Conservation (phyloP, 352 stramenopile species). For the Phytophthora sansomeana region DNA sequence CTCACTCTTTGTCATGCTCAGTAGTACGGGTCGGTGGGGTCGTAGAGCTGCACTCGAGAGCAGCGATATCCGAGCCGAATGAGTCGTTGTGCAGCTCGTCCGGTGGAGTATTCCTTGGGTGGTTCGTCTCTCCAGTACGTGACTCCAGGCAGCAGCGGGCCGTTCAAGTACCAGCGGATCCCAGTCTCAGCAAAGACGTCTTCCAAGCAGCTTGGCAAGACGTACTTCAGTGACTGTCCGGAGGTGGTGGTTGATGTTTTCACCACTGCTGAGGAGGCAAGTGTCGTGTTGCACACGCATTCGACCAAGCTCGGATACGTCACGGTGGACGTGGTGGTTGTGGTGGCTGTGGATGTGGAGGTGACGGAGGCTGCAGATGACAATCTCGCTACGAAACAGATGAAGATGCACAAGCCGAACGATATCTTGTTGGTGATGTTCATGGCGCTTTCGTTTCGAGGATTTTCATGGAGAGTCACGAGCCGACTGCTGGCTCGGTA, state of each 20-base stretch:
- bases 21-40: conserved; percentile 62
- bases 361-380: conserved; percentile 14
- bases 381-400: background rate
- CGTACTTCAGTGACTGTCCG: conserved; percentile 61
- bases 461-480: conserved; percentile 21
- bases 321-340: conserved; percentile 28
- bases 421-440: conserved; percentile 16
- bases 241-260: conserved; percentile 46
- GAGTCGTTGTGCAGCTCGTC: conserved; percentile 68
- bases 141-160: conserved; percentile 56
- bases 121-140: conserved; percentile 66
- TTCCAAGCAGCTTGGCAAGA: conserved; percentile 68
- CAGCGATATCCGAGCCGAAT: conserved; percentile 79
- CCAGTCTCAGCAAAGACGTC: conserved; percentile 85
- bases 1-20: conserved; percentile 13
- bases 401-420: conserved; percentile 21
- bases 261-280: conserved; percentile 65
- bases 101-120: conserved; percentile 47
- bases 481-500: conserved; percentile 30
- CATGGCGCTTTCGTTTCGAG: conserved; percentile 27
- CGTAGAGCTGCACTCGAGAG: conserved; percentile 71
- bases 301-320: conserved; percentile 74
- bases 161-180: conserved; percentile 85
- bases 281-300: conserved; percentile 79
- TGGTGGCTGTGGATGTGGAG: conserved; percentile 17